Percentiles rank a stretch among this genome's conserved stretches.
Evolutionary conservation across 768 basidiomycete genomes (phyloP).

Genomic region (Lentinula boryana): DNA sequence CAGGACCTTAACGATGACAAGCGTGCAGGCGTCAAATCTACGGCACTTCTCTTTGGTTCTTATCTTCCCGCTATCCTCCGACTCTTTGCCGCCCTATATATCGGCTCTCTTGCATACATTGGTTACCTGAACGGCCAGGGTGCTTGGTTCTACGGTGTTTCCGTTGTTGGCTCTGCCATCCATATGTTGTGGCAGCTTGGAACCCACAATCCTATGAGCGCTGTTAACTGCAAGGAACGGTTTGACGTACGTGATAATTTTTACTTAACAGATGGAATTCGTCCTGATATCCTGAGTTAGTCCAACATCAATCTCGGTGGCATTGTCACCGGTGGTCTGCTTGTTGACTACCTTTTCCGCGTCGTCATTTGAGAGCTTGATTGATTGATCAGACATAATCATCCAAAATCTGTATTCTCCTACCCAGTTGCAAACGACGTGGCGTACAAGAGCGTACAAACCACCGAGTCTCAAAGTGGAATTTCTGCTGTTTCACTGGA

Average conservation of each 20-base stretch:
- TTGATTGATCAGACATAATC: background rate
- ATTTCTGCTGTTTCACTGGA: too few relatives aligned
- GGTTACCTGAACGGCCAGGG: conserved; percentile 21
- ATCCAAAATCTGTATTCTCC: too few relatives aligned
- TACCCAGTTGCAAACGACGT: background rate
- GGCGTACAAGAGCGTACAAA: too few relatives aligned
- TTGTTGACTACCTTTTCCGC: background rate
- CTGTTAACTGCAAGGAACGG: conserved; percentile 13
- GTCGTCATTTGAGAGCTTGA: background rate
- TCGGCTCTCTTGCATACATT: conserved; percentile 17
- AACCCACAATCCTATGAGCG: conserved; percentile 12
- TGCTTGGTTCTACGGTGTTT: conserved; percentile 11
- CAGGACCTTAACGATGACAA: conserved; percentile 52
- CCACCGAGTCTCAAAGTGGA: too few relatives aligned
- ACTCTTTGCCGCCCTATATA: conserved; percentile 25
- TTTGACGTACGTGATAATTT: background rate
- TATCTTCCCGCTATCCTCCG: conserved; percentile 37
- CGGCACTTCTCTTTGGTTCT: conserved; percentile 52
- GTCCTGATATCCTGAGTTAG: background rate
- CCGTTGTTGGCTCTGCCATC: conserved; percentile 10
- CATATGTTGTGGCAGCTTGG: conserved; percentile 14
- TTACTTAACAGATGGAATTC: background rate
- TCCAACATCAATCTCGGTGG: background rate
- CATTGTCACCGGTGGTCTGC: background rate
- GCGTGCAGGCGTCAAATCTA: conserved; percentile 54